Evolutionary conservation across 208 protist genomes (phyloP), one percentile per base, ranked within the genome.

Genomic region (Acanthamoeba healyi): DNA sequence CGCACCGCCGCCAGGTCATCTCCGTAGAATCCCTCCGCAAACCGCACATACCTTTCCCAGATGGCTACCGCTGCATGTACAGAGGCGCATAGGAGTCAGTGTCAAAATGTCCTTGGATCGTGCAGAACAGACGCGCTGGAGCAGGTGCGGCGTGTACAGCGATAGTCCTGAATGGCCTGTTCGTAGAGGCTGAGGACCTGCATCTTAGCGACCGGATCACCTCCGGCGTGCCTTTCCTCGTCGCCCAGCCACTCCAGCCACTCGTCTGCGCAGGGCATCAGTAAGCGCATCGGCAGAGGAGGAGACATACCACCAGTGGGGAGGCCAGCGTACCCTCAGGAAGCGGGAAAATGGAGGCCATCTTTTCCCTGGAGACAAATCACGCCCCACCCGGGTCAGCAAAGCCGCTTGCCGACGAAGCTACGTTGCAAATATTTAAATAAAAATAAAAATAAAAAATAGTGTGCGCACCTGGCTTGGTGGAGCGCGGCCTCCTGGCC

Each of bases 31-130:
- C 32, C 22, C 22, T 38, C 82, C 19, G 40, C 82, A 67, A 70
- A 89, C 36, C 82, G 82, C 82, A 61, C 24, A 67, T 89, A 89
- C 51, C 40, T 19, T 44, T 89, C 82, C 82, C 82, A 89, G 32
- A 89, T 32, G 15, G 46, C 56, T 36, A 89, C 82, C 44, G 82
- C 82, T 89, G 56, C 36, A 40, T 26, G 24, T 10, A n/a, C n/a
- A n/a, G n/a, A n/a, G n/a, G n/a, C n/a, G n/a, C n/a, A n/a, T 24
- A 22, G 24, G 29, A 12, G 12, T 1, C 70, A 14, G 1, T 40
- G 17, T 14, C 0, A 79, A 40, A 40, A 46, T 15, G 22, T 15
- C 22, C 32, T 24, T 10, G 40, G 24, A 22, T 38, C 29, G n/a
- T 29, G 24, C 63, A 14, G 26, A 36, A 22, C 26, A 22, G 12